phyloP scores from a whole-genome alignment of 768 basidiomycete genomes.

The Kwoniella bestiolae region DNA sequence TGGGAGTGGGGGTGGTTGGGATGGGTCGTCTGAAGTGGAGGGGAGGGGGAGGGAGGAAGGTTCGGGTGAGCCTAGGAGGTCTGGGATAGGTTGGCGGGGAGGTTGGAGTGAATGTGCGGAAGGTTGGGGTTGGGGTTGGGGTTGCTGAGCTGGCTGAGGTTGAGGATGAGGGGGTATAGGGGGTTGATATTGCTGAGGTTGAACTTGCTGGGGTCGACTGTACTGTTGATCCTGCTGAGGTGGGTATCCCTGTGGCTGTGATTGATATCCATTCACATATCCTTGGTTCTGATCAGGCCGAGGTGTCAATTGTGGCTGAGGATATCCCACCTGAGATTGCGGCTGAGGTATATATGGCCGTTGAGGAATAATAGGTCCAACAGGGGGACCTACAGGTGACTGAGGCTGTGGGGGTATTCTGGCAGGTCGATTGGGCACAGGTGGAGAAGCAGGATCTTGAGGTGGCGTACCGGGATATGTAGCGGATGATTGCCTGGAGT shows the following conservation, averaged over 20 bases:
- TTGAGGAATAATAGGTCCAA: constrained; percentile 25
- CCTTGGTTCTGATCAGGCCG: not conserved
- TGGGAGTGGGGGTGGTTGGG: constrained; percentile 40
- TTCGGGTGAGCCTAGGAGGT: constrained; percentile 76
- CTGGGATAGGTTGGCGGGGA: constrained; percentile 82
- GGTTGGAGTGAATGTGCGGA: constrained; percentile 19
- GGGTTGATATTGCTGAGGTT: constrained; percentile 53
- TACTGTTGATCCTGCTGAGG: constrained; percentile 5
- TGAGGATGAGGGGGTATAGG: constrained; percentile 63
- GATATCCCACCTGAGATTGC: not conserved
- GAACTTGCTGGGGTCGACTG: constrained; percentile 13
- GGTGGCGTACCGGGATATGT: constrained; percentile 28
- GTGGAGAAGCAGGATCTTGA: constrained; percentile 38
- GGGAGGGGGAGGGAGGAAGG: constrained; percentile 21
- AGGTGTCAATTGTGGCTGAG: not conserved
- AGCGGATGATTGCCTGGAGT: constrained; percentile 34
- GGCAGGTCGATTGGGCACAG: constrained; percentile 44
- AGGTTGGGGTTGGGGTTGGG: constrained; percentile 18
- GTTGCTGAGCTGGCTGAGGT: constrained; percentile 3
- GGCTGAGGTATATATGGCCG: constrained; percentile 30
- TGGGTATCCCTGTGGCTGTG: not conserved
- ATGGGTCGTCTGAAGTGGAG: constrained; percentile 1
- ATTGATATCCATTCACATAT: not conserved
- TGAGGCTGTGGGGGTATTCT: constrained; percentile 9
- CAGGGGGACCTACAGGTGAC: constrained; percentile 15